Base-by-base conservation (phyloP, 208 protist species). In the Acanthamoeba castellanii region DNA sequence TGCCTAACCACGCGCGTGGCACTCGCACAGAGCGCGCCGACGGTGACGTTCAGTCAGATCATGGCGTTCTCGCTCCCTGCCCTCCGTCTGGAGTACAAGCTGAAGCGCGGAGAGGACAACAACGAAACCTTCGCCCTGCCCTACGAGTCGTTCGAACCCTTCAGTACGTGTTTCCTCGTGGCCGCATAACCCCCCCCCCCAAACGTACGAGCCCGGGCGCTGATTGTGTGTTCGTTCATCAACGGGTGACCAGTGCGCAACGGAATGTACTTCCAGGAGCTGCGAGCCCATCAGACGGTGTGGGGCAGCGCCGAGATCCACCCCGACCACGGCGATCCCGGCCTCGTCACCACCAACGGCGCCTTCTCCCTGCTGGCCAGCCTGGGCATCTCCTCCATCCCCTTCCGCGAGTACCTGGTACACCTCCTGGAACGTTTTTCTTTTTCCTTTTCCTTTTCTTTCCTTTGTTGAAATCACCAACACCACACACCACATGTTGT, bases 301-400 rank as follows among this genome's bases (percentile, higher is more conserved):
- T 95, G 92, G 92, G 94, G 94, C 47, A 88, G 50, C 9, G 74
- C 7, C 3, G 94, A 95, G 93, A 91, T 96, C 25, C 94, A 95
- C 11, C 57, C 57, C 16, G 87, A 92, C 74, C 37, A 50, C 14
- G 32, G 94, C 27, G 70, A 81, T 50, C 70, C 70, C 18, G 70
- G 70, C 1, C 4, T 94, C 7, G 94, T 95, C 0, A 78, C 92
- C 45, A 59, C 11, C 64, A 47, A 22, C 30, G 94, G 9, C 34
- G 94, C 85, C 25, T 89, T 95, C 55, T 52, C 90, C 1, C 30
- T 74, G 20, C 2, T 95, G 14, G 85, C 14, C 66, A 95, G 76
- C n/a, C 61, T 95, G 3, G 94, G 94, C 34, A 95, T 94, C 18
- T 68, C 42, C 5, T 95, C 94, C 25, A 95, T 95, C 30, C 94